These are phyloP conservation scores for Hypocrella siamensis DNA, from an alignment of 2,329 filamentous ascomycete species.

Conservation along the genomic window DNA sequence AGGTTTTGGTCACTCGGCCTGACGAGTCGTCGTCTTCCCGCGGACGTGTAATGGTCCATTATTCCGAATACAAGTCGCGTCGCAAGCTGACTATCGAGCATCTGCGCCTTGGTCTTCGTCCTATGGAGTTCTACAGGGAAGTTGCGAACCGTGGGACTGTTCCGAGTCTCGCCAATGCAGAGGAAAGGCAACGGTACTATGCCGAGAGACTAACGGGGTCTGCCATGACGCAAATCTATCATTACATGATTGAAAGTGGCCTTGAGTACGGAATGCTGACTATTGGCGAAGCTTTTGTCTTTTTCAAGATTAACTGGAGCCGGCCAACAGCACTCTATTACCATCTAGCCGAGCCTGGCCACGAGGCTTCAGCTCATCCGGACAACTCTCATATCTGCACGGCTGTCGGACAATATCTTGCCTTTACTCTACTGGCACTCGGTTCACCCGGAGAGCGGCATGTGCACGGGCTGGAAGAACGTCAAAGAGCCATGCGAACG, in stretches of 20 bases:
- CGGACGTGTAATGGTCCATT: slow-evolving; percentile 10
- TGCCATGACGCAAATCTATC: slow-evolving; percentile 29
- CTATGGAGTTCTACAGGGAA: slow-evolving; percentile 24
- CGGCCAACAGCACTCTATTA: slow-evolving; percentile 13
- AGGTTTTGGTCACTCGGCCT: slow-evolving; percentile 13
- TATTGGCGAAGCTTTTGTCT: slow-evolving; percentile 26
- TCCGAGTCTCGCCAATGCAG: slow-evolving; percentile 10
- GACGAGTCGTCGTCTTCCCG: slow-evolving; percentile 1
- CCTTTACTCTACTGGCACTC: slow-evolving; percentile 14
- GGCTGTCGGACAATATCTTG: slow-evolving; percentile 12
- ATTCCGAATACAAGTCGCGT: slow-evolving; percentile 30
- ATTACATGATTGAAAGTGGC: slow-evolving; percentile 31
- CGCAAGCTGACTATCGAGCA: slow-evolving; percentile 26
- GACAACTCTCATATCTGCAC: slow-evolving; percentile 8
- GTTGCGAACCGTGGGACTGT: slow-evolving; percentile 14
- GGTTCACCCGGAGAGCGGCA: slow-evolving; percentile 1
- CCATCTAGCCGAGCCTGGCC: slow-evolving; percentile 14
- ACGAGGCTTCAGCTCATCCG: slow-evolving; percentile 10
- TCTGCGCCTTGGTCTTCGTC: slow-evolving; percentile 23
- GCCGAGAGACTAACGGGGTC: slow-evolving; percentile 22
- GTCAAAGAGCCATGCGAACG: neutral
- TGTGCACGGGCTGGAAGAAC: slow-evolving; percentile 1
- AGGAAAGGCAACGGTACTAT: slow-evolving; percentile 17
- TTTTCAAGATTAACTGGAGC: slow-evolving; percentile 19
- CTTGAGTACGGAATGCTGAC: slow-evolving; percentile 26